These are phyloP conservation scores for Saturnispora diversa DNA, from an alignment of 805 yeast genomes.

Conservation along the genomic window DNA sequence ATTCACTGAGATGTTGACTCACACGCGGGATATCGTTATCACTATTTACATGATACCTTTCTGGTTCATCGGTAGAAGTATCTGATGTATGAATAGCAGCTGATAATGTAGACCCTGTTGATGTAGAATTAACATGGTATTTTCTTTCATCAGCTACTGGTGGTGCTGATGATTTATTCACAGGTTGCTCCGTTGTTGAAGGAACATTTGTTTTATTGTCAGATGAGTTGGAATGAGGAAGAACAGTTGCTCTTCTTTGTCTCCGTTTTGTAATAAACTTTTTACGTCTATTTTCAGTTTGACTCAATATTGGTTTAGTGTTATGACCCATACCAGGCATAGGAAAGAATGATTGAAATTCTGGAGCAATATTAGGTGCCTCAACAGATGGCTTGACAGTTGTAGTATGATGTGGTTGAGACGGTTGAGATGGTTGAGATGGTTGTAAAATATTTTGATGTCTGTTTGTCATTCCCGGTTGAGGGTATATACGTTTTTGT, in stretches of 20 bases:
- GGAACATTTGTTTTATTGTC: not conserved
- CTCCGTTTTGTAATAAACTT: slow-evolving; percentile 14
- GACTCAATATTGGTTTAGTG: slow-evolving; percentile 12
- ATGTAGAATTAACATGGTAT: too few species aligned
- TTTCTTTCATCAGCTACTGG: too few species aligned
- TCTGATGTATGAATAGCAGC: slow-evolving; percentile 2
- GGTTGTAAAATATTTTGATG: slow-evolving; percentile 8
- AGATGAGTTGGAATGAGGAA: not conserved
- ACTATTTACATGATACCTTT: not conserved
- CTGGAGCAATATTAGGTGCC: slow-evolving; percentile 10
- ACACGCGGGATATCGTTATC: slow-evolving; percentile 5
- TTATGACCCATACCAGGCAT: slow-evolving; percentile 21
- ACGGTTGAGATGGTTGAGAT: not conserved
- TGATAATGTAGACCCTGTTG: not conserved
- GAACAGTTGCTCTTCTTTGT: slow-evolving; percentile 7
- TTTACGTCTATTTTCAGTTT: slow-evolving; percentile 12
- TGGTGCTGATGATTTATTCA: too few species aligned
- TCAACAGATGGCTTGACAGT: slow-evolving; percentile 2
- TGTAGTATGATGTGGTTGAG: slow-evolving; percentile 4
- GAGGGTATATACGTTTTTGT: slow-evolving; percentile 3
- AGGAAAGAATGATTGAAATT: slow-evolving; percentile 23
- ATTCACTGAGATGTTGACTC: slow-evolving; percentile 5
- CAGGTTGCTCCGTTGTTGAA: too few species aligned
- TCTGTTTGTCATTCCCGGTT: slow-evolving; percentile 7
- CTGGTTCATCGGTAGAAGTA: not conserved